These are phyloP conservation scores for Trichoderma guizhouense DNA, from an alignment of 2,329 filamentous ascomycete genomes.

Conservation along the genomic window DNA sequence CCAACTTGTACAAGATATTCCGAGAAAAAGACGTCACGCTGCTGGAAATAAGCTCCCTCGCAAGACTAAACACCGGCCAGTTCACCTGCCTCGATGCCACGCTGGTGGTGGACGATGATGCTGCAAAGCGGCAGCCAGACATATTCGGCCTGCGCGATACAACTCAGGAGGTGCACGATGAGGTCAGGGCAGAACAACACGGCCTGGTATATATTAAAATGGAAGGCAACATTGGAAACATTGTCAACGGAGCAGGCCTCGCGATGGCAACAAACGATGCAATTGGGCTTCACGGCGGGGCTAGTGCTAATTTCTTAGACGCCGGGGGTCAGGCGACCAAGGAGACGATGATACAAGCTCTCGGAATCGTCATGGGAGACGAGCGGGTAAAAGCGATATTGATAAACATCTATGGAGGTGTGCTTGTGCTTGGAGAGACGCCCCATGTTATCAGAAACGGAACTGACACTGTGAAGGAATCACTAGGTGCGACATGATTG, in stretches of 20 bases:
- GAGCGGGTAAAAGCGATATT: conserved; percentile 64
- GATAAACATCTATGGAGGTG: conserved; percentile 54
- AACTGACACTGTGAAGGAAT: conserved; percentile 36
- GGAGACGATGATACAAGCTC: conserved; percentile 74
- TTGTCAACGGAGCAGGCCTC: conserved; percentile 85
- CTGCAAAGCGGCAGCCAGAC: conserved; percentile 38
- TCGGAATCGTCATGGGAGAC: conserved; percentile 70
- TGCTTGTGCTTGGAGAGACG: conserved; percentile 10
- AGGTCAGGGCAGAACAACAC: conserved; percentile 45
- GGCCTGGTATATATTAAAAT: conserved; percentile 77
- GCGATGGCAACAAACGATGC: conserved; percentile 91
- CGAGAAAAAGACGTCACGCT: conserved; percentile 44
- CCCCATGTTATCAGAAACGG: neutral
- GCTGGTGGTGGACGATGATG: conserved; percentile 49
- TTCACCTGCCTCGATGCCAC: conserved; percentile 37
- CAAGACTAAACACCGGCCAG: conserved; percentile 23
- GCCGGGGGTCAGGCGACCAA: conserved; percentile 85
- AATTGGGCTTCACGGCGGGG: conserved; percentile 63
- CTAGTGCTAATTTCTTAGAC: conserved; percentile 80
- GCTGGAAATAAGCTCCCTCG: conserved; percentile 42
- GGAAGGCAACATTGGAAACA: conserved; percentile 65
- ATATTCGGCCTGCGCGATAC: conserved; percentile 39
- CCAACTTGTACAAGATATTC: conserved; percentile 38
- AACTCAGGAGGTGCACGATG: conserved; percentile 32
- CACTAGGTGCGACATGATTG: conserved; percentile 50